A percentile compares a stretch with the other conserved stretches of the same genome.
These are phyloP conservation scores for Dalbergia oliveri DNA, from an alignment of 306 rosid species.

Conservation along the genomic window DNA sequence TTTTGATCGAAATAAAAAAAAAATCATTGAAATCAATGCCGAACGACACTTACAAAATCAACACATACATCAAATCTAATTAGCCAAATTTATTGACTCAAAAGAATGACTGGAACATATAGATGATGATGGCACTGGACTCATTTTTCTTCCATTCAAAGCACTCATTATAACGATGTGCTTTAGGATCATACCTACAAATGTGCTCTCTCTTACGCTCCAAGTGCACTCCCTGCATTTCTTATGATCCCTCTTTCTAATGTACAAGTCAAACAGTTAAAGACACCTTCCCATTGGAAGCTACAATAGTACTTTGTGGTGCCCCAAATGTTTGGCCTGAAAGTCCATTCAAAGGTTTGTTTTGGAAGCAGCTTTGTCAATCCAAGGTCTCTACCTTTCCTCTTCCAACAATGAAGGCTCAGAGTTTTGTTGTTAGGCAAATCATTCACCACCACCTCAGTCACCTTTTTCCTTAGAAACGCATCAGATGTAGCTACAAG, in stretches of 20 bases:
- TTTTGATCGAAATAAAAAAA: no score
- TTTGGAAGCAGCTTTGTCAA: background rate
- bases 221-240: background rate
- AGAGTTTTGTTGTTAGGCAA: background rate
- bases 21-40: background rate
- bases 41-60: background rate
- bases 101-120: background rate
- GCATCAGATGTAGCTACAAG: background rate
- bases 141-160: background rate
- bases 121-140: no score
- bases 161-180: background rate
- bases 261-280: background rate
- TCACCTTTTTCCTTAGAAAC: background rate
- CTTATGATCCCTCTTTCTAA: background rate
- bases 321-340: background rate
- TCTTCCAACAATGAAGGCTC: slow-evolving; percentile 6
- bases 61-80: background rate
- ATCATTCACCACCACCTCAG: background rate
- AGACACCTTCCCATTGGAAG: background rate
- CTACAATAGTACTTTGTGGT: slow-evolving; percentile 9
- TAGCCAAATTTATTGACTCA: background rate
- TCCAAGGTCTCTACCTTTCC: background rate
- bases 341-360: background rate
- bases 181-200: background rate
- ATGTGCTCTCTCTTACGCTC: background rate